Evolutionary conservation across 2,329 filamentous ascomycete genomes (phyloP), one percentile per base, ranked within the genome.

Genomic region (Fusarium sp.): DNA sequence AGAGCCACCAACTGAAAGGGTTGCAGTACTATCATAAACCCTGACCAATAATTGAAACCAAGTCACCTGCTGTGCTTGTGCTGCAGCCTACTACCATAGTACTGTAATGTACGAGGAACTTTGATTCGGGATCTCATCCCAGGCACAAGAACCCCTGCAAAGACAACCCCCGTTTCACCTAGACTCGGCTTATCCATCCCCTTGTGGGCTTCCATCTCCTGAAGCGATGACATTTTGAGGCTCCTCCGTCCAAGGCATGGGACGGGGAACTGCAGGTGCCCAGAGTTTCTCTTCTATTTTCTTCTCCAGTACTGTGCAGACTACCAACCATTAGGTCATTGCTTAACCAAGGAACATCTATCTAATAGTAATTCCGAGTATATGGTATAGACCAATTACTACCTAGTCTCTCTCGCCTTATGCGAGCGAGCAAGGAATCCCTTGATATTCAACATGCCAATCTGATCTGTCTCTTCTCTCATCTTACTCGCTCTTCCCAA

Each of bases 201-300:
- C 30, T 71, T 70, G 59, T 41, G 55, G 68, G 50, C 48, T 59
- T 46, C 43, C 32, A 18, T 63, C 67, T 53, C 56, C 66, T 58
- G 42, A 50, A 59, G 63, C 63, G 21, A 66, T 37, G 62, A 27
- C 66, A 66, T 51, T 62, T 64, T 68, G 67, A 70, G 67, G 58
- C 67, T 71, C 65, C 48, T 68, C 65, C 64, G 64, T 21, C 45
- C 53, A 58, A 58, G 66, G 69, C 61, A 69, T 69, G 66, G 65
- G 65, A 69, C 54, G 64, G 66, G 59, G 64, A 68, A 63, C 49
- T 45, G 30, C 32, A 68, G 37, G 60, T 60, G 28, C 45, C 48
- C n/a, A 55, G 37, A 45, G 46, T 40, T 70, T 55, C 42, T 55
- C 40, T 54, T 27, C 27, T 49, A 43, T 55, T 30, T 30, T 34